Evolutionary conservation across 371 early-diverging fungal genomes (phyloP).

Genomic region (Chytridium lagenaria): DNA sequence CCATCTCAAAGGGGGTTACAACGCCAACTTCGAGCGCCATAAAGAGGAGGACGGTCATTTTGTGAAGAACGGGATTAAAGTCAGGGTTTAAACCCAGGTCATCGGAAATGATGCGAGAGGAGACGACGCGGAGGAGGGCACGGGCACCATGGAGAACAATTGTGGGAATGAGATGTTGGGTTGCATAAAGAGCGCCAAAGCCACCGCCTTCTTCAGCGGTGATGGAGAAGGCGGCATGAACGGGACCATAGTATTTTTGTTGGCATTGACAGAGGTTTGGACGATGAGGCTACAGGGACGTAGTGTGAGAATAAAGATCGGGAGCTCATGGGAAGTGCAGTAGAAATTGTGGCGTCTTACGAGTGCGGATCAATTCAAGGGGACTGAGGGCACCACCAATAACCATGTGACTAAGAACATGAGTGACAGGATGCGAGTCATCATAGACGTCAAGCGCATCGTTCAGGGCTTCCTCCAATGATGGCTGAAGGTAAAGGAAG

Average conservation of each 20-base stretch:
- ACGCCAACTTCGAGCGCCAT: slow-evolving; percentile 46
- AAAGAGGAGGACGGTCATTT: slow-evolving; percentile 37
- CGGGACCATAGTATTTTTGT: slow-evolving; percentile 52
- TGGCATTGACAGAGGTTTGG: slow-evolving; percentile 37
- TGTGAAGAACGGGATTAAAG: slow-evolving; percentile 47
- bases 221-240: slow-evolving; percentile 47
- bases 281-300: slow-evolving; percentile 50
- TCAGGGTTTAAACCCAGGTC: slow-evolving; percentile 50
- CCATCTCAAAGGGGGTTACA: slow-evolving; percentile 52
- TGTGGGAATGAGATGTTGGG: slow-evolving; percentile 44
- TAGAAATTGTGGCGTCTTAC: slow-evolving; percentile 25
- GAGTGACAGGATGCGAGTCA: slow-evolving; percentile 49
- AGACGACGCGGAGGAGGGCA: slow-evolving; percentile 40
- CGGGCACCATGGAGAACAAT: slow-evolving; percentile 39
- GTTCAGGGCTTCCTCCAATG: slow-evolving; percentile 52
- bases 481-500: slow-evolving; percentile 44
- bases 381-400: slow-evolving; percentile 49
- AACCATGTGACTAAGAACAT: slow-evolving; percentile 38
- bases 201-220: slow-evolving; percentile 42
- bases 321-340: neutral
- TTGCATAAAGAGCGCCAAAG: slow-evolving; percentile 40
- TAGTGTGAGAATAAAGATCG: slow-evolving; percentile 6
- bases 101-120: slow-evolving; percentile 38
- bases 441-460: slow-evolving; percentile 55
- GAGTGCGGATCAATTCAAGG: slow-evolving; percentile 50